Conservation (phyloP, 768 basidiomycete genomes). For the Lactifluus pinguis region DNA sequence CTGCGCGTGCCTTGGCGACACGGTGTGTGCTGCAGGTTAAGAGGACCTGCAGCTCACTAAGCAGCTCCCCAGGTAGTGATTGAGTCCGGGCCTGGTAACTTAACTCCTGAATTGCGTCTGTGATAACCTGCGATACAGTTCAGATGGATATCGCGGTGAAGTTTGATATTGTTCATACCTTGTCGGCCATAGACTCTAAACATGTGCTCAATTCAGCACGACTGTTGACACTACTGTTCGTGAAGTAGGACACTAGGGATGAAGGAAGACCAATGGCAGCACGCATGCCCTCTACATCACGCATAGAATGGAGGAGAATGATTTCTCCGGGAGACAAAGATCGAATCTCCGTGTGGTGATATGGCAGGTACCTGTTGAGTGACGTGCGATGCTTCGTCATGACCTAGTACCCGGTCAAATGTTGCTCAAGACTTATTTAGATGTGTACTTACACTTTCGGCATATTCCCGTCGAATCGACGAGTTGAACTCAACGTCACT, state of each 20-base stretch:
- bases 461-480: slow-evolving; percentile 79
- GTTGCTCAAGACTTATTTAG: neutral
- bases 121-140: slow-evolving; percentile 52
- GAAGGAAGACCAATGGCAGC: slow-evolving; percentile 73
- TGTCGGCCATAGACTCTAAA: slow-evolving; percentile 83
- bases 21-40: slow-evolving; percentile 77
- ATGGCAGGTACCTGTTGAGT: slow-evolving; percentile 56
- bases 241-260: slow-evolving; percentile 78
- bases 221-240: slow-evolving; percentile 75
- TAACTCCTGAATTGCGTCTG: slow-evolving; percentile 61
- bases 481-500: slow-evolving; percentile 92
- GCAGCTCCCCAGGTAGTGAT: slow-evolving; percentile 57
- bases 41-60: slow-evolving; percentile 64
- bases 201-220: slow-evolving; percentile 57
- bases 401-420: slow-evolving; percentile 37
- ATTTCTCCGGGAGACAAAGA: slow-evolving; percentile 73
- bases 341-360: slow-evolving; percentile 60
- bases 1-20: slow-evolving; percentile 68
- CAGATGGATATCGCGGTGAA: neutral
- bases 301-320: slow-evolving; percentile 76
- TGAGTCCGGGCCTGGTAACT: slow-evolving; percentile 72
- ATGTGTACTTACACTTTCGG: slow-evolving; percentile 48
- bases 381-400: slow-evolving; percentile 55
- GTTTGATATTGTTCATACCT: slow-evolving; percentile 37
- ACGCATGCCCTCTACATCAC: slow-evolving; percentile 83